A percentile compares a stretch with the other conserved stretches of the same genome.
These are phyloP conservation scores for Pseudonitzschia pungens DNA, from an alignment of 108 stramenopile genomes.

Conservation along the genomic window DNA sequence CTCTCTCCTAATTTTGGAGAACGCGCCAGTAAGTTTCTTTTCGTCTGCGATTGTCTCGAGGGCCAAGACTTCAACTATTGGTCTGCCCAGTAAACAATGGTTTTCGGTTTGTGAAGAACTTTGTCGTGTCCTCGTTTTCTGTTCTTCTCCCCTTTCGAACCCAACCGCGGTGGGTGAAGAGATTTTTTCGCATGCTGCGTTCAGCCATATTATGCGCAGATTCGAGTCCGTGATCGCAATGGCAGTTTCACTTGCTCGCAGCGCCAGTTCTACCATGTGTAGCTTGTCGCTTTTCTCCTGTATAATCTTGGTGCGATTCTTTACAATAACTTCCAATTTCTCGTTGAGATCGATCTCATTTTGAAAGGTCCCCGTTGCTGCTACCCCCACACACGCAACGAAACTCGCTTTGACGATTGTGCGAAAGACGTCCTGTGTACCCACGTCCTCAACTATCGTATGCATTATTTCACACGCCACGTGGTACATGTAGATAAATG, in stretches of 20 bases:
- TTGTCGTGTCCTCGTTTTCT: background rate
- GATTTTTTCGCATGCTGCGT: constrained; percentile 16
- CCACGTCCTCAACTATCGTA: background rate
- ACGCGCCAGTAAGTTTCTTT: constrained; percentile 1
- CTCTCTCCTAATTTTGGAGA: background rate
- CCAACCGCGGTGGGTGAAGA: background rate
- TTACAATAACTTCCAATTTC: constrained; percentile 13
- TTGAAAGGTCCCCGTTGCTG: constrained; percentile 20
- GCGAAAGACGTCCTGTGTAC: background rate
- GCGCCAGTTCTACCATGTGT: constrained; percentile 16
- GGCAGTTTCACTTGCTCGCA: constrained; percentile 25
- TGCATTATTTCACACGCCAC: background rate
- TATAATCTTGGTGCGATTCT: constrained; percentile 15
- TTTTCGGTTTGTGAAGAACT: background rate
- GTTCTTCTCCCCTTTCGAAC: background rate
- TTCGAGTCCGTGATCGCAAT: constrained; percentile 17
- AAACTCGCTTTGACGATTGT: constrained; percentile 16
- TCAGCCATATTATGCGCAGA: constrained; percentile 11
- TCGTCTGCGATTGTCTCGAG: constrained; percentile 6
- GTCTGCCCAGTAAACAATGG: background rate
- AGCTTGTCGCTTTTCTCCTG: constrained; percentile 11
- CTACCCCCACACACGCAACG: constrained; percentile 17
- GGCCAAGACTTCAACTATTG: constrained; percentile 6
- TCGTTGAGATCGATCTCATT: constrained; percentile 21
- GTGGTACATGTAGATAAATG: constrained; percentile 5